Evolutionary conservation across 2,329 filamentous ascomycete species (phyloP), one percentile per base, ranked within the genome.

Genomic region (Thelonectria rubi): DNA sequence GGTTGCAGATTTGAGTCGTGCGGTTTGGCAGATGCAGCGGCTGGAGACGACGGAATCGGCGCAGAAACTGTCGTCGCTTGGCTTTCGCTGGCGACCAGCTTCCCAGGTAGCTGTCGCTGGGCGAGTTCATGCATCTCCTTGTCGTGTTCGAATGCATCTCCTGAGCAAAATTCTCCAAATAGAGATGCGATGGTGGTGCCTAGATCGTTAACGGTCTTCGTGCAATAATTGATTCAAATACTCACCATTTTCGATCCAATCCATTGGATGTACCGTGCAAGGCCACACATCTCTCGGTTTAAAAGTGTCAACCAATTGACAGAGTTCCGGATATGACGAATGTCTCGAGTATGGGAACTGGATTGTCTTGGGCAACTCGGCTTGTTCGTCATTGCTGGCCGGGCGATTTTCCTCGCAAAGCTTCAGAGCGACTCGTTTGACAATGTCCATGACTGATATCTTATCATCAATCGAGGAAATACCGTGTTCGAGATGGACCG

Each of bases 331-430:
- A 62, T 95, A 94, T 0, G 92, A 97, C 0, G 94, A 96, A 75
- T 98, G 94, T 1, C 94, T 86, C 0, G 94, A 94, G 72, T 94
- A 97, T 0, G 94, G 92, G 67, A 97, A 97, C 0, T 74, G 78
- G 3, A 89, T 85, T 0, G 71, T 71, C 12, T 69, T 77, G 0
- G 82, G 77, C 2, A 85, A 71, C 0, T 2, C 65, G 30, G 43
- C 47, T 34, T 14, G 15, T 3, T 17, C 34, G 6, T 32, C 43
- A 8, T 47, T 32, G 1, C 40, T 10, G 3, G 26, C 18, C 5
- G 15, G 17, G 11, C 49, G 51, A 3, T 60, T 62, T 9, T 12
- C 20, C 8, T 55, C 57, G 2, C 18, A 32, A 18, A 68, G 6
- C 24, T 58, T 69, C 34, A 70, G 37, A 0, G 60, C 53, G 30